A percentile compares a stretch with the other conserved stretches of the same genome.
phyloP scores from a whole-genome alignment of 2,329 filamentous ascomycete genomes.

The Aspergillus latus region DNA sequence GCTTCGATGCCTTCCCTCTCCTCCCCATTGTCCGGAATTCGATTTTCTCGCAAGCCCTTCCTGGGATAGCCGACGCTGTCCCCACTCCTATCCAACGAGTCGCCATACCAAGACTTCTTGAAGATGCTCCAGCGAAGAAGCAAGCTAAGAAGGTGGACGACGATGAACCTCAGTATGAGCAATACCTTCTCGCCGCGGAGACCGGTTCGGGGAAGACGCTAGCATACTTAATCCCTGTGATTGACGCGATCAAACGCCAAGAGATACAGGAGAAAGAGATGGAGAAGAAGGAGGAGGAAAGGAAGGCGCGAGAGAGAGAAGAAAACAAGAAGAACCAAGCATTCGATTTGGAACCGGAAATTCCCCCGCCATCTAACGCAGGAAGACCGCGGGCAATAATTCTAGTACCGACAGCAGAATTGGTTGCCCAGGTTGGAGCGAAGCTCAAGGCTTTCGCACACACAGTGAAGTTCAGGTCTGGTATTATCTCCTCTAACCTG shows the following conservation, averaged over 20 bases:
- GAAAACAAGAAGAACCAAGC: constrained; percentile 55
- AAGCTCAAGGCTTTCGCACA: constrained; percentile 83
- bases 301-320: constrained; percentile 56
- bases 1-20: constrained; percentile 78
- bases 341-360: constrained; percentile 60
- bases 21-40: constrained; percentile 70
- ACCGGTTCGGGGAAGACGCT: constrained; percentile 97
- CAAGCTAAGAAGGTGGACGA: constrained; percentile 34
- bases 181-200: constrained; percentile 87
- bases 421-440: constrained; percentile 81
- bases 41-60: constrained; percentile 70
- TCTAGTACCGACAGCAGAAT: constrained; percentile 86
- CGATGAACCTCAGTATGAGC: constrained; percentile 52
- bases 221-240: constrained; percentile 80
- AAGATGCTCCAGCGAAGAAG: constrained; percentile 49
- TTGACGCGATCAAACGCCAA: constrained; percentile 80
- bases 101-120: constrained; percentile 77
- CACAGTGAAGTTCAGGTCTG: constrained; percentile 80
- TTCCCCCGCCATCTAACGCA: constrained; percentile 64
- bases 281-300: constrained; percentile 53
- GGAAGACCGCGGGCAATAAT: constrained; percentile 81
- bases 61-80: constrained; percentile 69
- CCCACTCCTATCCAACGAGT: constrained; percentile 89
- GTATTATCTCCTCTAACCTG: constrained; percentile 75
- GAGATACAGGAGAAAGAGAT: constrained; percentile 65